Evolutionary conservation across 768 basidiomycete genomes (phyloP), one percentile per base, ranked within the genome.

Genomic region (Lactarius vividus): DNA sequence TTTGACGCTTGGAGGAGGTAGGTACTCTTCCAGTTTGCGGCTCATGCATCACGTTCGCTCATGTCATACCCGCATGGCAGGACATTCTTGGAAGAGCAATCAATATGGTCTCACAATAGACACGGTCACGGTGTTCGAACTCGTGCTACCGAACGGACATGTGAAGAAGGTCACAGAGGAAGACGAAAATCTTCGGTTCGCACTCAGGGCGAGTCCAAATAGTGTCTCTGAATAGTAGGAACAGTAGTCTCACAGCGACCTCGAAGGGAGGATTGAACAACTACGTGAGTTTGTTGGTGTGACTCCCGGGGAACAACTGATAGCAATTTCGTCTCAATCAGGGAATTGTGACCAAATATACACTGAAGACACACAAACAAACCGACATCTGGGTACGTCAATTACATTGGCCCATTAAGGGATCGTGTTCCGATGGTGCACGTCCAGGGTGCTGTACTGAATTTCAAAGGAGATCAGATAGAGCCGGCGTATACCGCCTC

Each of bases 71-170:
- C 33, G 7, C 46, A 7, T 40, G 16, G 13, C 29, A 57, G 58
- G 64, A 11, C 61, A 57, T 46, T 64, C 63, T n/a, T 64, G 57
- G 57, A 64, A 64, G 57, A 68, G 60, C 23, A 72, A 67, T 29
- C 65, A 70, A 42, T 65, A 57, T 37, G 71, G 68, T 7, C 55
- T 71, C 7, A 67, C 69, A 5, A 55, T 71, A 35, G 70, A 71
- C 59, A 71, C 53, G 5, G 31, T 69, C 54, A 46, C 65, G 54
- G 64, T 57, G 16, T 70, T 65, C 40, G 70, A 71, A 52, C 59
- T 71, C 29, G 70, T 71, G 20, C 26, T 67, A 9, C 69, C 70
- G 16, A 64, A 66, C 46, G 70, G 70, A 16, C 64, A 44, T 15
- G 60, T 70, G 15, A 56, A 58, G 26, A 35, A 20, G 8, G 59